These are phyloP conservation scores for Sugiyamaella smithiae DNA, from an alignment of 805 yeast species.

Conservation along the genomic window DNA sequence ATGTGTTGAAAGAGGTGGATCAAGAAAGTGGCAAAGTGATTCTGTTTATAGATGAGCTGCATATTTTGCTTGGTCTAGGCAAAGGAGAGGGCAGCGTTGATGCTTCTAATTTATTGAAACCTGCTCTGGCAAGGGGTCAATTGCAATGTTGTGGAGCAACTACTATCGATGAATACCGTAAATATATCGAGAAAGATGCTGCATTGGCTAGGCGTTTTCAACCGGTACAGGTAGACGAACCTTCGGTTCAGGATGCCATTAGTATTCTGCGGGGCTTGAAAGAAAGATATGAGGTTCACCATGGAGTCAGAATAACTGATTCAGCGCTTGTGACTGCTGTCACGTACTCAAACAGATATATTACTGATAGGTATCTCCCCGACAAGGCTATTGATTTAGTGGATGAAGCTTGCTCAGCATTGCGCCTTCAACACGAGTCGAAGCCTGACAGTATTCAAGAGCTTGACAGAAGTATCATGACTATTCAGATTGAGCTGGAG, in stretches of 20 bases:
- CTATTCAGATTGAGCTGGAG: slow-evolving; percentile 91
- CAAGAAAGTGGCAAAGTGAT: slow-evolving; percentile 72
- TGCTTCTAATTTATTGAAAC: slow-evolving; percentile 90
- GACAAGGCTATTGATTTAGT: slow-evolving; percentile 96
- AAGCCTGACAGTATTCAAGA: slow-evolving; percentile 93
- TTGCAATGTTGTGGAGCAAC: slow-evolving; percentile 99
- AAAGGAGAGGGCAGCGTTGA: slow-evolving; percentile 94
- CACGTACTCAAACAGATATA: slow-evolving; percentile 81
- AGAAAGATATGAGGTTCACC: slow-evolving; percentile 94
- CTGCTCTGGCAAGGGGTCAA: slow-evolving; percentile 94
- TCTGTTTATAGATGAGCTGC: slow-evolving; percentile 87
- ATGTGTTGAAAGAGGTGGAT: slow-evolving; percentile 79
- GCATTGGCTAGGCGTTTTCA: slow-evolving; percentile 94
- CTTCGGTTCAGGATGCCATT: slow-evolving; percentile 85
- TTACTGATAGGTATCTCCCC: slow-evolving; percentile 87
- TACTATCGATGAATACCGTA: slow-evolving; percentile 89
- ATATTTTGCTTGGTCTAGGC: slow-evolving; percentile 84
- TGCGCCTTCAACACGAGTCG: slow-evolving; percentile 92
- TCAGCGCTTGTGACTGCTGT: slow-evolving; percentile 94
- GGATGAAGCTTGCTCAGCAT: slow-evolving; percentile 95
- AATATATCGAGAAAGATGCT: slow-evolving; percentile 89
- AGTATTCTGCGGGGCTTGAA: slow-evolving; percentile 90
- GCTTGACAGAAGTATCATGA: slow-evolving; percentile 85
- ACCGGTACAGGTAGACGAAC: slow-evolving; percentile 81
- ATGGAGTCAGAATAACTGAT: slow-evolving; percentile 92